Percentiles rank a stretch among this genome's conserved stretches.
Conservation (phyloP, 139 green algal species). For the Chara braunii region DNA sequence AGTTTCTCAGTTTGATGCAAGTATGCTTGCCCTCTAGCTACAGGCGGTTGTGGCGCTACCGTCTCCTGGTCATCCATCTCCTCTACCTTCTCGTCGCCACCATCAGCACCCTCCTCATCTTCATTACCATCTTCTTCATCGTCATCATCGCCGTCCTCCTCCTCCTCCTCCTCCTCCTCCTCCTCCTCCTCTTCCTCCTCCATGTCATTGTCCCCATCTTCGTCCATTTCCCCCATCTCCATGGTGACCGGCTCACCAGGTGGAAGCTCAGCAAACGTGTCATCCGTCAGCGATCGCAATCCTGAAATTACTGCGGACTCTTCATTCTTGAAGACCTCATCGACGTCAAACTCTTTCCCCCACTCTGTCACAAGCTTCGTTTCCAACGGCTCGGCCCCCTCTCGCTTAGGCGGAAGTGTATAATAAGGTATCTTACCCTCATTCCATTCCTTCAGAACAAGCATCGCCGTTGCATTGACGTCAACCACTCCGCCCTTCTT, state of each 20-base stretch:
- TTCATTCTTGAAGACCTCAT: conserved; percentile 63
- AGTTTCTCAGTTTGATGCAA: conserved; percentile 24
- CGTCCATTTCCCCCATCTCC: background rate
- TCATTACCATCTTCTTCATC: conserved; percentile 15
- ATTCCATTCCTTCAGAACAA: conserved; percentile 93
- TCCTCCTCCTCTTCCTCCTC: background rate
- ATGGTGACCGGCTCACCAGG: background rate
- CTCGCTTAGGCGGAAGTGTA: conserved; percentile 64
- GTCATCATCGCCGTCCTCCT: conserved; percentile 7
- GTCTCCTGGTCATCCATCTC: conserved; percentile 21
- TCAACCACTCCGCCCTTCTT: conserved; percentile 61
- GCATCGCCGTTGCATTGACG: conserved; percentile 53
- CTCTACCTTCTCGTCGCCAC: background rate
- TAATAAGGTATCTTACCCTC: conserved; percentile 61
- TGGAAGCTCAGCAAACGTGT: background rate
- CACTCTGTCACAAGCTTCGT: conserved; percentile 62
- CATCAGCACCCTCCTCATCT: conserved; percentile 21
- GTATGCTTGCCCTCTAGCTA: conserved; percentile 7
- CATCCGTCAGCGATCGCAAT: conserved; percentile 34
- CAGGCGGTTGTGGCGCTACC: conserved; percentile 1
- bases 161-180: conserved; percentile 3
- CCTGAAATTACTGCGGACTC: conserved; percentile 60
- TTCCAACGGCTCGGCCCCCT: conserved; percentile 44
- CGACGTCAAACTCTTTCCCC: conserved; percentile 63
- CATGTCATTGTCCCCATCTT: background rate